Base-by-base conservation (phyloP, 768 basidiomycete genomes). In the Macrocybe gigantea region DNA sequence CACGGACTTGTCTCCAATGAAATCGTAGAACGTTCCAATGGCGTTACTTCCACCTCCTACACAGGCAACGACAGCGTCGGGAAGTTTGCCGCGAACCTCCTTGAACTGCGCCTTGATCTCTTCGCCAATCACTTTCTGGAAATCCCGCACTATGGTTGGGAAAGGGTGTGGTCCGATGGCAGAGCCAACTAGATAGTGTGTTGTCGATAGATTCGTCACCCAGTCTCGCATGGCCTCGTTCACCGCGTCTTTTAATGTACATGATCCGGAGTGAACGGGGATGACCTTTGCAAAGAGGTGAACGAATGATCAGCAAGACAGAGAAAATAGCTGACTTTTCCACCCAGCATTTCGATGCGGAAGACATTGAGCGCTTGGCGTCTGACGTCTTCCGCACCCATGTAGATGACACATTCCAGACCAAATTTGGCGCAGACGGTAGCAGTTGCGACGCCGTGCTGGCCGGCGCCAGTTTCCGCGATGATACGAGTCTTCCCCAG, bases 151-250 rank as follows among this genome's bases (percentile, higher is more conserved):
- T 49, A 99, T 91, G 14, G 96, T 98, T 1, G 96, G 96, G 82
- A 99, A 98, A 2, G 96, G 96, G 65, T 97, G 94, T 3, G 96
- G 96, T 11, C 96, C 96, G 55, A 99, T 97, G 38, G 83, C 92
- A 11, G 94, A 97, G 31, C 96, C 96, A 52, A 99, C 91, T 54
- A 97, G 82, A 69, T 97, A 99, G 68, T 98, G 93, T 1, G 95
- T 98, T 5, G 74, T 91, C 9, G 91, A 73, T 32, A 99, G 78
- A 64, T 97, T 94, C 31, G 94, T 93, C 8, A 98, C 96, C 96
- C 96, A 98, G 67, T 97, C 94, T 38, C 96, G 84, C 79, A 98
- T 80, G 5, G 96, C 95, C 54, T 97, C 95, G 70, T 97, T 99
- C 55, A 98, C 93, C 29, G 96, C 95, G 59, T 98, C 96, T 68